These are phyloP conservation scores for Diplodia mutila DNA, from an alignment of 2,329 filamentous ascomycete genomes.

Conservation along the genomic window DNA sequence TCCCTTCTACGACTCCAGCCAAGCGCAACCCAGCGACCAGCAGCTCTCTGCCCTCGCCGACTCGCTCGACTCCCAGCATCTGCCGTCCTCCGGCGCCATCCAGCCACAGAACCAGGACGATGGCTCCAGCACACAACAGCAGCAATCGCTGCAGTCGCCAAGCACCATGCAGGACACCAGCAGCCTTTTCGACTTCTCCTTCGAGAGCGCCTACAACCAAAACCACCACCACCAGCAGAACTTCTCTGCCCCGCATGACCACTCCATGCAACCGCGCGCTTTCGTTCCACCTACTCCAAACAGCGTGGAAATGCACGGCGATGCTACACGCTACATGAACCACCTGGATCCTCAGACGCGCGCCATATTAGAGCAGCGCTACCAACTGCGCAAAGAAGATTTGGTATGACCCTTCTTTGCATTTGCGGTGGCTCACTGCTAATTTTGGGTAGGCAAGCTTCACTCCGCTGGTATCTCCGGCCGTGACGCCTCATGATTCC, in stretches of 20 bases:
- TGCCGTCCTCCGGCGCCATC: conserved; percentile 30
- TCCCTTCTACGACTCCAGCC: conserved; percentile 35
- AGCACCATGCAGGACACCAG: conserved; percentile 34
- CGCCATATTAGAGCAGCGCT: conserved; percentile 66
- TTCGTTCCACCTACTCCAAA: conserved; percentile 76
- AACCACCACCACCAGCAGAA: conserved; percentile 18
- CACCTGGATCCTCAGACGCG: conserved; percentile 60
- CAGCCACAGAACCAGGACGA: conserved; percentile 40
- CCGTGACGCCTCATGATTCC: conserved; percentile 76
- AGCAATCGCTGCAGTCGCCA: conserved; percentile 25
- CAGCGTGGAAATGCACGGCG: conserved; percentile 73
- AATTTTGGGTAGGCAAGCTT: conserved; percentile 66
- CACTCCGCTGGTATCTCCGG: conserved; percentile 81
- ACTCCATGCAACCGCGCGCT: conserved; percentile 30
- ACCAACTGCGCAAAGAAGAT: conserved; percentile 69
- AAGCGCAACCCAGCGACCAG: conserved; percentile 30
- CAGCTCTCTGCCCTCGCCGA: conserved; percentile 40
- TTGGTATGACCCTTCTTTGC: conserved; percentile 55
- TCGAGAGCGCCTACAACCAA: conserved; percentile 10
- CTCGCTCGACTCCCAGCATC: conserved; percentile 31
- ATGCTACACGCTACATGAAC: conserved; percentile 60
- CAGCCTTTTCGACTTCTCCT: conserved; percentile 39
- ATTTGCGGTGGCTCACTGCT: background rate
- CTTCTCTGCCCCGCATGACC: conserved; percentile 27
- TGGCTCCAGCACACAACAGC: conserved; percentile 30